Base-by-base conservation (phyloP, 163 green algal genomes). In the Picocystis sp. region DNA sequence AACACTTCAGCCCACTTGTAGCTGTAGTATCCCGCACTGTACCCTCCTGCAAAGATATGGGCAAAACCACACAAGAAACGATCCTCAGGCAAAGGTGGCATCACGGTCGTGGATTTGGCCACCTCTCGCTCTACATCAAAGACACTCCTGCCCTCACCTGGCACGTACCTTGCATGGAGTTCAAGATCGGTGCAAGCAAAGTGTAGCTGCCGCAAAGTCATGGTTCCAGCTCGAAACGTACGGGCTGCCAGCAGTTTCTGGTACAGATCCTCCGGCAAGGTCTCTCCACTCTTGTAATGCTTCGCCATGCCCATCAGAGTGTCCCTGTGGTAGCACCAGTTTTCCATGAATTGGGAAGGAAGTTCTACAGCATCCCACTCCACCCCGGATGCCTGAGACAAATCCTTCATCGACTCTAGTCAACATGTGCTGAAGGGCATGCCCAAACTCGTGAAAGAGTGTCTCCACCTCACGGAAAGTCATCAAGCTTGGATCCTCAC, bases 311-410 rank as follows among this genome's bases (percentile, higher is more conserved):
- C 68, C 62, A 88, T 75, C 14, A 96, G 70, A 15, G 81, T 93
- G 14, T 63, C 51, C 22, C 72, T 60, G 66, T 92, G 69, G 63
- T 92, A 93, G 70, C 69, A 82, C 71, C 75, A 94, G 74, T 93
- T 95, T 62, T 94, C 88, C 87, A 96, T 95, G 73, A 95, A 97
- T 77, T 95, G 81, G 9, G 53, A 76, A 11, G 83, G 82, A 52
- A 93, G 71, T 72, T 93, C 82, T 10, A 92, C 61, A 34, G 69
- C 64, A 54, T 96, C 87, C 88, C 88, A 97, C 73, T 96, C 87
- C 3, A 96, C 69, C 29, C 76, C 76, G 60, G 70, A 96, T 97
- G 51, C 88, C 88, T 1, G 78, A 68, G 24, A 87, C 76, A 46
- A 94, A 53, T n/a, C 83, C 84, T 60, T 95, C 82, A 3, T 76